phyloP scores from a whole-genome alignment of 305 asterid genomes.

The Fraxinus angustifolia region DNA sequence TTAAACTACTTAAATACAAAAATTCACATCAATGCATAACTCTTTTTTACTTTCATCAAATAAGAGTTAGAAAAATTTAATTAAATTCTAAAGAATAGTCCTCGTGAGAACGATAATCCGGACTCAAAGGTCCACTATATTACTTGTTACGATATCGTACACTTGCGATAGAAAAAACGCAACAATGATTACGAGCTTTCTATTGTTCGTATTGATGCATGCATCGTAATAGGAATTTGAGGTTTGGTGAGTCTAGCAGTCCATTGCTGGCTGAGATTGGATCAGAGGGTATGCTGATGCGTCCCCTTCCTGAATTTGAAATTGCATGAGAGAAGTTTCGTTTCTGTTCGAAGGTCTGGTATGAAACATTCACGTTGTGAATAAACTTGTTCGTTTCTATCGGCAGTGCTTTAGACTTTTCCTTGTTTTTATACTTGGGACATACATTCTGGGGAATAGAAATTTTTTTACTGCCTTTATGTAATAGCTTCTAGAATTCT shows the following conservation, averaged over 20 bases:
- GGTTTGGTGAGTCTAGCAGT: conserved; percentile 50
- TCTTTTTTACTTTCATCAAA: too few relatives aligned
- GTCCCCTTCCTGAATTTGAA: conserved; percentile 57
- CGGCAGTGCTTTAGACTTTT: conserved; percentile 19
- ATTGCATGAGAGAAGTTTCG: conserved; percentile 36
- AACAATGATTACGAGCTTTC: conserved; percentile 29
- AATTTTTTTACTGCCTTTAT: conserved; percentile 7
- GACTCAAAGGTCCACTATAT: too few relatives aligned
- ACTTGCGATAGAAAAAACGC: too few relatives aligned
- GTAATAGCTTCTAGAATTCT: not conserved
- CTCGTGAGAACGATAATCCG: too few relatives aligned
- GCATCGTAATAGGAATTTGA: conserved; percentile 30
- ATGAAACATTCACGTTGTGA: not conserved
- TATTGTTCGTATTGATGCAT: conserved; percentile 47
- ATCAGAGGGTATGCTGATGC: conserved; percentile 55
- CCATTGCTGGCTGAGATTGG: conserved; percentile 41
- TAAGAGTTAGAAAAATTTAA: too few relatives aligned
- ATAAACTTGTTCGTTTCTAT: conserved; percentile 13
- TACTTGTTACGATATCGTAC: too few relatives aligned
- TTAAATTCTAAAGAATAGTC: too few relatives aligned
- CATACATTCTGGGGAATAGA: conserved; percentile 15
- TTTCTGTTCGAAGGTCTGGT: conserved; percentile 4
- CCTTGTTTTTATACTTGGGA: conserved; percentile 3
- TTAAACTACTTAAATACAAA: too few relatives aligned
- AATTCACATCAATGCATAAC: too few relatives aligned